These are phyloP conservation scores for Dimocarpus longan DNA, from an alignment of 345 rosid species.

Conservation along the genomic window DNA sequence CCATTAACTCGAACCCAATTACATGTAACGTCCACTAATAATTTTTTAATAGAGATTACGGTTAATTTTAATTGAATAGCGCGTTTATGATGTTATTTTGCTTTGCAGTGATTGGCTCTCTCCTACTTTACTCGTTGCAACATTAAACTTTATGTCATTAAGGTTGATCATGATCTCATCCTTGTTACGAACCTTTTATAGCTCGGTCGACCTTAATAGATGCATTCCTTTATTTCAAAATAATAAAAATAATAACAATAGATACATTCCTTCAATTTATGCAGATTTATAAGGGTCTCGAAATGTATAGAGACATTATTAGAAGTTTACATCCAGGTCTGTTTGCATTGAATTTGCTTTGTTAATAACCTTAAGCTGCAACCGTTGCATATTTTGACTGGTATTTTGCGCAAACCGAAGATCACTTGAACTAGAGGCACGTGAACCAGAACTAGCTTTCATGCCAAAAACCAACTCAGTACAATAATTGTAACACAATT, in stretches of 20 bases:
- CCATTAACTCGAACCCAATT: no score
- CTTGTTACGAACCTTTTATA: neutral
- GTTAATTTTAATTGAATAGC: neutral
- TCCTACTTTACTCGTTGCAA: neutral
- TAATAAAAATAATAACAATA: no score
- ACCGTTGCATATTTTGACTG: constrained; percentile 7
- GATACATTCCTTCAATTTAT: no score
- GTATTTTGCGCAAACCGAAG: constrained; percentile 67
- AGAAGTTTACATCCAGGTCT: no score
- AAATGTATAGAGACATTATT: no score
- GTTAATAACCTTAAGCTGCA: no score
- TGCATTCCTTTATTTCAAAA: no score
- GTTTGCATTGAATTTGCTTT: no score
- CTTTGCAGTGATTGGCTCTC: neutral
- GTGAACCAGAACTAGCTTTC: constrained; percentile 86
- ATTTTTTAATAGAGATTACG: no score
- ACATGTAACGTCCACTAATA: no score
- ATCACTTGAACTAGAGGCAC: constrained; percentile 87
- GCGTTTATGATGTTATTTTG: neutral
- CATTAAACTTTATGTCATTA: neutral
- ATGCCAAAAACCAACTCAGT: constrained; percentile 82
- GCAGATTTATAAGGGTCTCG: no score
- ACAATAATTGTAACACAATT: neutral
- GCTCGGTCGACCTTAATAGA: neutral
- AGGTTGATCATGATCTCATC: neutral